A percentile compares a stretch with the other conserved stretches of the same genome.
Evolutionary conservation across 768 basidiomycete species (phyloP).

Genomic region (Mycena belliarum): DNA sequence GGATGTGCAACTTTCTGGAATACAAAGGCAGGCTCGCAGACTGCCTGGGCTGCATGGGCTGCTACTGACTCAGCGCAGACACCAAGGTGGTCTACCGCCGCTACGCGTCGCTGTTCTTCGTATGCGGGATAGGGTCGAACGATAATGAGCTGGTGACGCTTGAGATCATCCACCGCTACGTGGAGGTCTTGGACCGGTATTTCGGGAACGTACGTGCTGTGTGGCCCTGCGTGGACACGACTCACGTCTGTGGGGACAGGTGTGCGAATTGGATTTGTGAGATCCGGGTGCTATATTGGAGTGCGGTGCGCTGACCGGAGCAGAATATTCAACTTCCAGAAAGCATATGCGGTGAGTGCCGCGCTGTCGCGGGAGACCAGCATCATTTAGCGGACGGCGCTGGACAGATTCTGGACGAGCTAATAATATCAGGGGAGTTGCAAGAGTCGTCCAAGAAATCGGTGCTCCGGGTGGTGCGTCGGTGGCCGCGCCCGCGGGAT

Average conservation of each 20-base stretch:
- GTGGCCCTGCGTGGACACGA: background rate
- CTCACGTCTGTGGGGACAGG: conserved; percentile 32
- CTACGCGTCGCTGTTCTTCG: conserved; percentile 86
- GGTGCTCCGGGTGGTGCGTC: conserved; percentile 56
- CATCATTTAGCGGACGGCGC: background rate
- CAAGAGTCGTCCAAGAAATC: conserved; percentile 85
- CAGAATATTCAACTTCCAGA: conserved; percentile 89
- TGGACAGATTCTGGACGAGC: conserved; percentile 69
- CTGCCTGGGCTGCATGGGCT: conserved; percentile 26
- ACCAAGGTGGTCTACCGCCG: conserved; percentile 79
- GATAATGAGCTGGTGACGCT: conserved; percentile 85
- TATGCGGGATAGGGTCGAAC: conserved; percentile 66
- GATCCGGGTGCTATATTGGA: conserved; percentile 22
- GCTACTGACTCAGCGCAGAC: conserved; percentile 6
- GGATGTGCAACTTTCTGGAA: conserved; percentile 88
- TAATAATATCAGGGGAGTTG: conserved; percentile 82
- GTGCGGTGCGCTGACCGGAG: conserved; percentile 2
- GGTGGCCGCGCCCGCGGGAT: background rate
- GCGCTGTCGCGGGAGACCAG: background rate
- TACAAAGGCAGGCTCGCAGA: conserved; percentile 64
- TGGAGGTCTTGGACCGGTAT: conserved; percentile 76
- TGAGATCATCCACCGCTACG: conserved; percentile 83
- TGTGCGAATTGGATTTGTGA: conserved; percentile 80
- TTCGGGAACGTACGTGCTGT: conserved; percentile 64
- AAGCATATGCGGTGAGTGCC: conserved; percentile 68